These are phyloP conservation scores for Hypoxylon lenormandii DNA, from an alignment of 495 filamentous ascomycete genomes.

Conservation along the genomic window DNA sequence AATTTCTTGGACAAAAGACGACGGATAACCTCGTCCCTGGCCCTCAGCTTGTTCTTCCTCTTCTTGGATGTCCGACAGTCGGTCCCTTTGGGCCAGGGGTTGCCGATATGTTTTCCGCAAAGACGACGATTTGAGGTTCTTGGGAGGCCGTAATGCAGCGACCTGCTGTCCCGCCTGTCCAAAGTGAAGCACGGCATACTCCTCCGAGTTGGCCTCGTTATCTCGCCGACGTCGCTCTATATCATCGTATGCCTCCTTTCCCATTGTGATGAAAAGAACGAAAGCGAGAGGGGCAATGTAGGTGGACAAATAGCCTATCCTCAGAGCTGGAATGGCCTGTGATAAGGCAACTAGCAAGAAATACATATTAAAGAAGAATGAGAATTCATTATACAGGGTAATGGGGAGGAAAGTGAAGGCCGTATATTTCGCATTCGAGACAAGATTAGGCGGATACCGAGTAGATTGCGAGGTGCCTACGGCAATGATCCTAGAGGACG, in stretches of 20 bases:
- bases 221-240: constrained; percentile 85
- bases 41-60: constrained; percentile 65
- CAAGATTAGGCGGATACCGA: constrained; percentile 81
- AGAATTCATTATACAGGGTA: constrained; percentile 98
- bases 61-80: constrained; percentile 66
- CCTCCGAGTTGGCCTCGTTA: constrained; percentile 92
- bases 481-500: constrained; percentile 63
- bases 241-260: constrained; percentile 96
- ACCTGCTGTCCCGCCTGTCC: constrained; percentile 57
- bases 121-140: constrained; percentile 54
- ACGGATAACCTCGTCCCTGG: constrained; percentile 53
- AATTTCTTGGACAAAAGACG: constrained; percentile 69
- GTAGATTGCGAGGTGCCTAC: constrained; percentile 64
- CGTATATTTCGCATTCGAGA: constrained; percentile 99
- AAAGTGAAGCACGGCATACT: constrained; percentile 82
- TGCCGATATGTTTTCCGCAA: constrained; percentile 51
- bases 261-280: constrained; percentile 88
- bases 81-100: constrained; percentile 48
- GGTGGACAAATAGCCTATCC: constrained; percentile 93
- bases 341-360: constrained; percentile 95
- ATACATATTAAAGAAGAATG: constrained; percentile 99
- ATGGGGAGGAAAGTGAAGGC: constrained; percentile 91
- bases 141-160: constrained; percentile 46
- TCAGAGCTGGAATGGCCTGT: constrained; percentile 86
- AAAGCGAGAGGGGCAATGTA: constrained; percentile 94